phyloP scores from a whole-genome alignment of 192 early-diverging fungal genomes.

The Geranomyces michiganensis region DNA sequence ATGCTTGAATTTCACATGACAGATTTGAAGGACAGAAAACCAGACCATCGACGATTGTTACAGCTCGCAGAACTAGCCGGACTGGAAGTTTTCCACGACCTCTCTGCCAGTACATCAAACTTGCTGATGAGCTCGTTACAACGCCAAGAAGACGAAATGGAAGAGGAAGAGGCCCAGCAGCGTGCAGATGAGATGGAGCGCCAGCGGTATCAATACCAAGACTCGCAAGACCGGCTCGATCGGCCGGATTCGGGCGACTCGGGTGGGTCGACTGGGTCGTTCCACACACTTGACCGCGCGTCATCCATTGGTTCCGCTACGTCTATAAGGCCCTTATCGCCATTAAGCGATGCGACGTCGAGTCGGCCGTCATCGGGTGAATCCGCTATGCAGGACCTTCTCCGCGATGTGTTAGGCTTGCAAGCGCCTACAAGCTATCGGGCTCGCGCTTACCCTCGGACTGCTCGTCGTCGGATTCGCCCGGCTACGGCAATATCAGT shows the following conservation, averaged over 20 bases:
- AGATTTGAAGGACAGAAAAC: conserved; percentile 26
- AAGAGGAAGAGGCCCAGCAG: background rate
- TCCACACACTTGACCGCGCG: conserved; percentile 29
- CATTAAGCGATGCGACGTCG: background rate
- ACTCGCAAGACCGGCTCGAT: background rate
- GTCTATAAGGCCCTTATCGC: conserved; percentile 17
- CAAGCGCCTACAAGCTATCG: conserved; percentile 1
- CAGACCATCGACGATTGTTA: conserved; percentile 15
- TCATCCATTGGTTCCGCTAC: conserved; percentile 12
- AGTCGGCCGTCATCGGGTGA: conserved; percentile 29
- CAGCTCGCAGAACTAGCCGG: conserved; percentile 33
- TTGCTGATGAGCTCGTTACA: conserved; percentile 15
- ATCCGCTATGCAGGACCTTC: conserved; percentile 25
- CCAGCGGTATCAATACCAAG: conserved; percentile 6
- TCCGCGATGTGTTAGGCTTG: conserved; percentile 23
- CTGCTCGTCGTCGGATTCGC: conserved; percentile 34
- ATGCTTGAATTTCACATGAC: conserved; percentile 59
- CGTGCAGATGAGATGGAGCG: background rate
- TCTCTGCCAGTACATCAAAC: conserved; percentile 7
- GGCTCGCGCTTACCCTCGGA: conserved; percentile 18
- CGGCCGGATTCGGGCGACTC: conserved; percentile 33
- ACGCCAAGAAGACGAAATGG: background rate
- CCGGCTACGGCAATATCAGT: conserved; percentile 62
- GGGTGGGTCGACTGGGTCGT: conserved; percentile 30
- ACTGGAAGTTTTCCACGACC: conserved; percentile 24